Base-by-base conservation (phyloP, 768 basidiomycete species). In the Fomitopsis serialis region DNA sequence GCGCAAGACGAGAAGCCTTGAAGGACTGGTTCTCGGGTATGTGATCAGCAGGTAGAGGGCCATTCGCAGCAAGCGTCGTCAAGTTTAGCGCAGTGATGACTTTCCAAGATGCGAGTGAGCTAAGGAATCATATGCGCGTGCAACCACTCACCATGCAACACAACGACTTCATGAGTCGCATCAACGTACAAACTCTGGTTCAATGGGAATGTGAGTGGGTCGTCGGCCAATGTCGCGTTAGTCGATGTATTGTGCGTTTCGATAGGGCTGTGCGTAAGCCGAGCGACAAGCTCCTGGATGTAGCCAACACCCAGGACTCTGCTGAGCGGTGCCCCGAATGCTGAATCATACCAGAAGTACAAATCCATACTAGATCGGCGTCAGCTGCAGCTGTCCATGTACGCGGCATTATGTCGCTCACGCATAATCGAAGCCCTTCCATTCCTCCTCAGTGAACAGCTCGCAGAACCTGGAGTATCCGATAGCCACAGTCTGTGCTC, bases 381-480 rank as follows among this genome's bases (percentile, higher is more conserved):
- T 12, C 22, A 23, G 22, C 2, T n/a, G 12, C 22, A 13, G 32
- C 5, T 3, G 22, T 13, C 6, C 19, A 24, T n/a, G 7, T 43
- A 23, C 19, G n/a, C 19, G 4, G 34, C 6, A 43, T 22, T 51
- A 29, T 37, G 35, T 4, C 23, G 72, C 86, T 52, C 58, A 90
- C 81, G 87, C 77, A 57, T 97, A 96, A 66, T 91, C 80, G 66
- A 93, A 96, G 0, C 92, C 92, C 64, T 89, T 85, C 94, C 93
- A 98, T 68, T 97, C 94, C 42, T 90, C 84, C 61, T 87, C 78
- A 0, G 91, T 92, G 69, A 98, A 98, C 2, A 97, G 73, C 52
- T 85, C 83, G 58, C 93, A 98, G 71, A 95, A 98, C 58, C 84
- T 86, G 15, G 91, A 93, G 64, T 92, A 95, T 9, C 92, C 93